Conservation (phyloP, 2,329 filamentous ascomycete genomes). For the Apiospora malaysiana region DNA sequence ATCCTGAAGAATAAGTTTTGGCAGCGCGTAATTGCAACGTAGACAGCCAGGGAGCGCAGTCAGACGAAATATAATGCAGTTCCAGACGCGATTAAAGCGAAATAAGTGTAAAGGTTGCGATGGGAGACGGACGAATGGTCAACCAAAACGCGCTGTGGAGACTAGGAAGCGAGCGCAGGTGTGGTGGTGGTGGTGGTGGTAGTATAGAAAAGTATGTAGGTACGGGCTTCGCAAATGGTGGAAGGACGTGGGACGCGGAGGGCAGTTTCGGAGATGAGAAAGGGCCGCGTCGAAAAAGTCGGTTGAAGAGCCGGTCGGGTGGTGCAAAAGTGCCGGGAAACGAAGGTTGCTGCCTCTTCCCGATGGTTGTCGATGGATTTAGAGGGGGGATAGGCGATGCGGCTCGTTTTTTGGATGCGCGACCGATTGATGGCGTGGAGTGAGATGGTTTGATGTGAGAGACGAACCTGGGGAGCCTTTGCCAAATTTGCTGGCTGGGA, state of each 20-base stretch:
- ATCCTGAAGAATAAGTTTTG: neutral
- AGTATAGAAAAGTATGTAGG: neutral
- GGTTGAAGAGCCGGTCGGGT: conserved; percentile 46
- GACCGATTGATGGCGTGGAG: conserved; percentile 51
- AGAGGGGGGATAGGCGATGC: conserved; percentile 62
- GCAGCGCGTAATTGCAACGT: conserved; percentile 18
- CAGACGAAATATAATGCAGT: conserved; percentile 4
- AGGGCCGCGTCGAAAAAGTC: conserved; percentile 38
- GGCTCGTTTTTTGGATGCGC: conserved; percentile 63
- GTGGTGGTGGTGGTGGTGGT: conserved; percentile 11
- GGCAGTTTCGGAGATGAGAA: conserved; percentile 10
- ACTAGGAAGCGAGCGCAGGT: conserved; percentile 17
- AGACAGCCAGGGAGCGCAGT: conserved; percentile 5
- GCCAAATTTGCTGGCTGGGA: conserved; percentile 23
- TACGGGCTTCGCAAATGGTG: conserved; percentile 12
- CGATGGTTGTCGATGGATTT: conserved; percentile 65
- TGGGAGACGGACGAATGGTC: neutral
- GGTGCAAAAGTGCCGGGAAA: conserved; percentile 61
- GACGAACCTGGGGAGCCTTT: conserved; percentile 23
- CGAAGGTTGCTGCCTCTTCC: conserved; percentile 57
- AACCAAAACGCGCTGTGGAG: conserved; percentile 14
- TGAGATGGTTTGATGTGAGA: conserved; percentile 28
- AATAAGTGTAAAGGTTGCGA: conserved; percentile 3
- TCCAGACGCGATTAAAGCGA: conserved; percentile 17
- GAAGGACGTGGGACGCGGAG: conserved; percentile 17